A percentile compares a stretch with the other conserved stretches of the same genome.
phyloP scores from a whole-genome alignment of 345 rosid genomes.

The Melaleuca quinquenervia region DNA sequence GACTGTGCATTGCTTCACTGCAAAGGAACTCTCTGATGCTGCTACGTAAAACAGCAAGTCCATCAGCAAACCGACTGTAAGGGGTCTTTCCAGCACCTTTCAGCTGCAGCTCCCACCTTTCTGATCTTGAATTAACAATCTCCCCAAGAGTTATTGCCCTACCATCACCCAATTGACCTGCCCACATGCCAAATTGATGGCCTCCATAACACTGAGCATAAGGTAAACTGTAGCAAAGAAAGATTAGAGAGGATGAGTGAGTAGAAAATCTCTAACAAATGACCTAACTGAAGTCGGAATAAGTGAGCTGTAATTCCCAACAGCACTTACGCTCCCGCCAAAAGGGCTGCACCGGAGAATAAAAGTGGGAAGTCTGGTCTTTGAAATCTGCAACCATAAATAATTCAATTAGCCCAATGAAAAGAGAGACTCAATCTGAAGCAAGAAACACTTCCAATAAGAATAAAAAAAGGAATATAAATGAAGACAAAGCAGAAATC shows the following conservation, averaged over 20 bases:
- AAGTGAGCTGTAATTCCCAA: not conserved
- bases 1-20: constrained; percentile 83
- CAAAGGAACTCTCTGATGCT: constrained; percentile 95
- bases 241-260: not conserved
- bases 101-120: constrained; percentile 98
- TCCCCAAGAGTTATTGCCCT: constrained; percentile 94
- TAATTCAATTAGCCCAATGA: not conserved
- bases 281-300: not conserved
- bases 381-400: constrained; percentile 53
- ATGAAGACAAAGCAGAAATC: not conserved
- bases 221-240: constrained; percentile 37
- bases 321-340: constrained; percentile 66
- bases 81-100: constrained; percentile 98
- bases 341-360: constrained; percentile 65
- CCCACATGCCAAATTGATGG: constrained; percentile 98
- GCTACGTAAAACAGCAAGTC: constrained; percentile 93
- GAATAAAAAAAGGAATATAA: not conserved
- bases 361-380: constrained; percentile 74
- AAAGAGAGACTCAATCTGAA: not conserved
- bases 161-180: constrained; percentile 99
- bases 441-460: not conserved
- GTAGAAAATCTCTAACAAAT: not conserved
- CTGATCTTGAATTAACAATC: constrained; percentile 60
- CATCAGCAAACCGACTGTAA: constrained; percentile 96
- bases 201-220: constrained; percentile 98